Conservation (phyloP, 495 filamentous ascomycete genomes). For the Penicillium psychrofluorescens region DNA sequence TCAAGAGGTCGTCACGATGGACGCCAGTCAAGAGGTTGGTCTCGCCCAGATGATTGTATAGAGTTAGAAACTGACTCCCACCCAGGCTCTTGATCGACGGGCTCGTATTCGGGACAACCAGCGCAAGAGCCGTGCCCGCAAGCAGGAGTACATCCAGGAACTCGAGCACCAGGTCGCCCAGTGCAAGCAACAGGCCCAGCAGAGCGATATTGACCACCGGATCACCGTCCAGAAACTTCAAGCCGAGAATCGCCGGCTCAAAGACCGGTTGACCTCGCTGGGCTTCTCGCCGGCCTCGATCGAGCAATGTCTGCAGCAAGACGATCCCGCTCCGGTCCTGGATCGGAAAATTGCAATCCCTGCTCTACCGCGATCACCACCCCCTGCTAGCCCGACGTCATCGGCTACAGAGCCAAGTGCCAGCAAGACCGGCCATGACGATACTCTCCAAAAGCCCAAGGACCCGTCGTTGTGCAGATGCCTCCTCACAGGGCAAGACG, state of each 20-base stretch:
- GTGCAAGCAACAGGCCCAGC: slow-evolving; percentile 41
- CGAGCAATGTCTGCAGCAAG: slow-evolving; percentile 23
- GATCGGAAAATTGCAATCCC: slow-evolving; percentile 35
- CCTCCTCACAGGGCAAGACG: slow-evolving; percentile 5
- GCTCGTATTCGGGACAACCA: slow-evolving; percentile 69
- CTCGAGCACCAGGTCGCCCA: slow-evolving; percentile 58
- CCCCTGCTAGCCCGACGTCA: background rate
- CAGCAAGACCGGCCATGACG: background rate
- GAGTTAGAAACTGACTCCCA: too few species aligned
- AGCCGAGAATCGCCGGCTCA: slow-evolving; percentile 30
- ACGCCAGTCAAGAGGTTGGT: slow-evolving; percentile 10
- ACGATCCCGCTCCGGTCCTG: slow-evolving; percentile 8
- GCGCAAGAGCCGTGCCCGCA: slow-evolving; percentile 65
- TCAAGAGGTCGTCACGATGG: background rate
- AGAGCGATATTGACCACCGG: slow-evolving; percentile 30
- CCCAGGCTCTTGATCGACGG: slow-evolving; percentile 26
- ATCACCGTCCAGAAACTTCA: slow-evolving; percentile 29
- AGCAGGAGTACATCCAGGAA: slow-evolving; percentile 67
- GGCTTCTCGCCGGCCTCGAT: slow-evolving; percentile 19
- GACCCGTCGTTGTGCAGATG: slow-evolving; percentile 25
- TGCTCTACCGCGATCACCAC: slow-evolving; percentile 12
- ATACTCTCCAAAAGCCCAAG: background rate
- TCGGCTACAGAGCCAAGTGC: background rate
- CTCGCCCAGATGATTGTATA: background rate
- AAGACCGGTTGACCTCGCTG: slow-evolving; percentile 14